These are phyloP conservation scores for Solanum pennellii DNA, from an alignment of 257 asterid genomes.

Conservation along the genomic window DNA sequence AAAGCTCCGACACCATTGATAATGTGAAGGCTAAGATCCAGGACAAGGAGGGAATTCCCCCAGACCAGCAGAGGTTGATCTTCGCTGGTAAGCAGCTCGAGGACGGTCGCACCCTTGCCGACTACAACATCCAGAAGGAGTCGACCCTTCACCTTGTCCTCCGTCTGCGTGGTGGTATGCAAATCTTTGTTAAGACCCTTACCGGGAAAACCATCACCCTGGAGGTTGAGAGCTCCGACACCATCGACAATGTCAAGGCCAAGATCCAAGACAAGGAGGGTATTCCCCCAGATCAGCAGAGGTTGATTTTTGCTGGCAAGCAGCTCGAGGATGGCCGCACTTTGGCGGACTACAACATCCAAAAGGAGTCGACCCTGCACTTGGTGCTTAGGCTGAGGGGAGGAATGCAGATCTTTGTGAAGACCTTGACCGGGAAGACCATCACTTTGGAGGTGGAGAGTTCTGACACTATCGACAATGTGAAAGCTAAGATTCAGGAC, in stretches of 20 bases:
- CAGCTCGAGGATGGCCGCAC: slow-evolving; percentile 67
- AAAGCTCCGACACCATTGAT: slow-evolving; percentile 39
- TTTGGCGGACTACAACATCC: slow-evolving; percentile 56
- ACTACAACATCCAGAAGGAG: slow-evolving; percentile 68
- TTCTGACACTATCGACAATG: slow-evolving; percentile 42
- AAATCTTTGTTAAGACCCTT: slow-evolving; percentile 57
- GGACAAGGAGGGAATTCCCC: slow-evolving; percentile 69
- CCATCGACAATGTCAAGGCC: slow-evolving; percentile 62
- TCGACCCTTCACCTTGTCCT: slow-evolving; percentile 58
- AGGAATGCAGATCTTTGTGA: slow-evolving; percentile 52
- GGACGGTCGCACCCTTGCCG: slow-evolving; percentile 61
- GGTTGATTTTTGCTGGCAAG: slow-evolving; percentile 61
- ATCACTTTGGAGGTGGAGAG: slow-evolving; percentile 50
- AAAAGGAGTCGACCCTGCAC: slow-evolving; percentile 48
- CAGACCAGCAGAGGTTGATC: slow-evolving; percentile 71
- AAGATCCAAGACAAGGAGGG: slow-evolving; percentile 78
- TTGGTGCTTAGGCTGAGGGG: slow-evolving; percentile 45
- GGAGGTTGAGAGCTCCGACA: slow-evolving; percentile 62
- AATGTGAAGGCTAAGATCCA: slow-evolving; percentile 40
- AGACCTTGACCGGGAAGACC: slow-evolving; percentile 38
- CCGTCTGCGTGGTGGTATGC: slow-evolving; percentile 64
- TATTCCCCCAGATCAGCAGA: slow-evolving; percentile 80
- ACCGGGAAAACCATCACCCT: slow-evolving; percentile 64
- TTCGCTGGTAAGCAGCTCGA: slow-evolving; percentile 63
- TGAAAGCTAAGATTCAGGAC: slow-evolving; percentile 45